Percentiles rank a stretch among this genome's conserved stretches.
Evolutionary conservation across 768 basidiomycete genomes (phyloP).

Genomic region (Lactarius akahatsu): DNA sequence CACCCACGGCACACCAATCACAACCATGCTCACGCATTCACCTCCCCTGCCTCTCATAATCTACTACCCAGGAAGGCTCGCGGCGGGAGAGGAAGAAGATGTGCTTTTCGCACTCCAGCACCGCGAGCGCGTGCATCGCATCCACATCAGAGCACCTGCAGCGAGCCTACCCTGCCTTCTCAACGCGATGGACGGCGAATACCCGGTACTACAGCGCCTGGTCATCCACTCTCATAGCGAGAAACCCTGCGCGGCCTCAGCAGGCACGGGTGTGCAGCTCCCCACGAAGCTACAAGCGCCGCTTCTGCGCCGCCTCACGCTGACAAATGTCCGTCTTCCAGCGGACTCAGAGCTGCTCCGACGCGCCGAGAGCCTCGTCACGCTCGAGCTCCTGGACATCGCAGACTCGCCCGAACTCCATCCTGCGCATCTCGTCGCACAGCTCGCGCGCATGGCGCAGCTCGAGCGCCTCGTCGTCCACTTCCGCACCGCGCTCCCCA

Average conservation of each 20-base stretch:
- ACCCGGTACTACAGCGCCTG: not conserved
- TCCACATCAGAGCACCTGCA: not conserved
- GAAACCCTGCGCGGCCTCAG: not conserved
- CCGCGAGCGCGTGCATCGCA: slow-evolving; percentile 13
- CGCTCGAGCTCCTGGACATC: not conserved
- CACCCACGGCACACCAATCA: slow-evolving; percentile 3
- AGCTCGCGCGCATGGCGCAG: slow-evolving; percentile 8
- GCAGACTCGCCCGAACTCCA: not conserved
- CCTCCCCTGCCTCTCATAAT: slow-evolving; percentile 15
- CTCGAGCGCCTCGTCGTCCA: slow-evolving; percentile 13
- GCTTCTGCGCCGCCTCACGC: too few relatives aligned
- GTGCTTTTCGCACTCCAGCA: not conserved
- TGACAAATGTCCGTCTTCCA: not conserved
- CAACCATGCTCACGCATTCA: slow-evolving; percentile 5
- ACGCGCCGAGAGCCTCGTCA: not conserved
- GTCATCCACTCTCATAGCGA: slow-evolving; percentile 1
- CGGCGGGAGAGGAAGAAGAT: not conserved
- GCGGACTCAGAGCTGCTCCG: not conserved
- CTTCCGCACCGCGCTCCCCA: slow-evolving; percentile 2
- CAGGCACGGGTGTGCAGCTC: not conserved
- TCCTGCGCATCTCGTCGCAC: not conserved
- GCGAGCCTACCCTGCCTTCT: not conserved
- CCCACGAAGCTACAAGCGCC: not conserved
- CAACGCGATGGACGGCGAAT: slow-evolving; percentile 6
- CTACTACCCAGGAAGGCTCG: not conserved